A percentile compares a stretch with the other conserved stretches of the same genome.
phyloP scores from a whole-genome alignment of 306 rosid species.

The Pyrus betulifolia region DNA sequence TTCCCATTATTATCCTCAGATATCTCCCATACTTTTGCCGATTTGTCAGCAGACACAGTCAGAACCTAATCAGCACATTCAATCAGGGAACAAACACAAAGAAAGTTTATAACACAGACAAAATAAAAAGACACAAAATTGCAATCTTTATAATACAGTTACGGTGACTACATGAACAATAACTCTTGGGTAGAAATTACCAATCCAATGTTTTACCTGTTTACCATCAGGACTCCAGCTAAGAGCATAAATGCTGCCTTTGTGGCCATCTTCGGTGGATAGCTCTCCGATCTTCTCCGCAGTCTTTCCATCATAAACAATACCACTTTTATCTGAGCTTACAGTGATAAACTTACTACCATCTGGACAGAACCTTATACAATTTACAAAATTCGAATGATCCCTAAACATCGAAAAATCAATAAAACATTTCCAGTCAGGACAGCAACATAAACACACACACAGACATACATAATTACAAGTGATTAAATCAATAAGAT shows the following conservation, averaged over 20 bases:
- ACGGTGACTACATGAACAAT: background rate
- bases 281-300: slow-evolving; percentile 86
- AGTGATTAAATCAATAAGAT: background rate
- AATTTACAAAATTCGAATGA: slow-evolving; percentile 95
- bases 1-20: slow-evolving; percentile 60
- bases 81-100: background rate
- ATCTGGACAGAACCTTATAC: slow-evolving; percentile 86
- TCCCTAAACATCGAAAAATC: slow-evolving; percentile 46
- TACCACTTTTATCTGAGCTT: slow-evolving; percentile 87
- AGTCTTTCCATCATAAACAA: slow-evolving; percentile 72
- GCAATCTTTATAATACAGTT: background rate
- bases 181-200: no score
- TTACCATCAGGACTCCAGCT: slow-evolving; percentile 98
- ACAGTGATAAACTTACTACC: slow-evolving; percentile 78
- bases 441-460: background rate
- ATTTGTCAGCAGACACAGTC: slow-evolving; percentile 94
- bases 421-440: background rate
- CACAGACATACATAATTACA: background rate
- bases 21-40: slow-evolving; percentile 86
- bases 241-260: slow-evolving; percentile 90
- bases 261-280: slow-evolving; percentile 79
- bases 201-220: slow-evolving; percentile 35
- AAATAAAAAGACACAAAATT: background rate
- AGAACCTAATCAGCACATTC: slow-evolving; percentile 52
- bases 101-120: background rate